A percentile compares a stretch with the other conserved stretches of the same genome.
Conservation (phyloP, 2,329 filamentous ascomycete genomes). For the Emydomyces testavorans region DNA sequence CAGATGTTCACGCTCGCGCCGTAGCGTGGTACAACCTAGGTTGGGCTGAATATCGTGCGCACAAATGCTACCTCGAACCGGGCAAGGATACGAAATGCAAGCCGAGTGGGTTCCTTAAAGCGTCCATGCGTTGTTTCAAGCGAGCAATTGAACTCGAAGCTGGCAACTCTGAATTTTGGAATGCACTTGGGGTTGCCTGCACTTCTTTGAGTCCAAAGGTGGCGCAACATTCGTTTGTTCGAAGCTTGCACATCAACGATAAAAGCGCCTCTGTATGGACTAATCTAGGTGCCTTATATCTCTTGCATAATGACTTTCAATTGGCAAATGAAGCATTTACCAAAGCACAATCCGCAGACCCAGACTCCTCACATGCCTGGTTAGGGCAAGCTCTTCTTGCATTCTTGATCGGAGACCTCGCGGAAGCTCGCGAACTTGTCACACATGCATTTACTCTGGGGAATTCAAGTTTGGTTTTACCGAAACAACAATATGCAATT, state of each 20-base stretch:
- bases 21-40: constrained; percentile 97
- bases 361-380: constrained; percentile 89
- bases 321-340: constrained; percentile 87
- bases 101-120: constrained; percentile 56
- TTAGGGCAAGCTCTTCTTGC: constrained; percentile 83
- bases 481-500: constrained; percentile 66
- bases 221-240: constrained; percentile 82
- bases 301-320: constrained; percentile 69
- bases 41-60: constrained; percentile 80
- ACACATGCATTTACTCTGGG: constrained; percentile 91
- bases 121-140: constrained; percentile 84
- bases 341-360: constrained; percentile 82
- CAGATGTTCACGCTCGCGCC: constrained; percentile 76
- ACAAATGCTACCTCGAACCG: constrained; percentile 49
- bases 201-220: constrained; percentile 75
- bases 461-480: constrained; percentile 59
- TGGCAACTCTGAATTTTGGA: constrained; percentile 94
- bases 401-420: constrained; percentile 58
- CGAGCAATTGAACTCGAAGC: constrained; percentile 89
- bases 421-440: constrained; percentile 73
- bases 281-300: constrained; percentile 75
- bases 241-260: constrained; percentile 88
- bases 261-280: constrained; percentile 76
- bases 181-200: constrained; percentile 82
- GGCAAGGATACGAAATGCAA: constrained; percentile 34